These are phyloP conservation scores for Beauveria sp. DNA, from an alignment of 2,329 filamentous ascomycete species.

Conservation along the genomic window DNA sequence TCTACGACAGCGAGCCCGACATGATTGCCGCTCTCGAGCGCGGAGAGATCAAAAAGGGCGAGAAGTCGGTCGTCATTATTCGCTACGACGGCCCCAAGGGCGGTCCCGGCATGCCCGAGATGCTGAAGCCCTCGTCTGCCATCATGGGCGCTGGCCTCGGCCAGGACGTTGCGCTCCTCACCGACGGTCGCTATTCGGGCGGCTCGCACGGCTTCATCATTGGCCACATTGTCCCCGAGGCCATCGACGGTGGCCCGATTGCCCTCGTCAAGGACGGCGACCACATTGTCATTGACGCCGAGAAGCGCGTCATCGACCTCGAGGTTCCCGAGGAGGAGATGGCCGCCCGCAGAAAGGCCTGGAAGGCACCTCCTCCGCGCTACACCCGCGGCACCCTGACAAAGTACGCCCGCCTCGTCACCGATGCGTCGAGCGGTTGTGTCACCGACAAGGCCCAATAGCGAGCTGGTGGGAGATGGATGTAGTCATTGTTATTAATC, in stretches of 20 bases:
- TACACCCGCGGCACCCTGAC: constrained; percentile 58
- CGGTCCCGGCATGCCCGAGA: constrained; percentile 91
- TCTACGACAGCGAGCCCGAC: constrained; percentile 80
- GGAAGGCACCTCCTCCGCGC: constrained; percentile 53
- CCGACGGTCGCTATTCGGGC: constrained; percentile 70
- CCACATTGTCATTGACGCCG: constrained; percentile 72
- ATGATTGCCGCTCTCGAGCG: constrained; percentile 71
- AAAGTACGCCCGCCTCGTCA: constrained; percentile 59
- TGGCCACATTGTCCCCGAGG: constrained; percentile 81
- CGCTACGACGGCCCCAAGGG: constrained; percentile 92
- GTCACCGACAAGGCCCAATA: constrained; percentile 37
- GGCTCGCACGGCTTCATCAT: constrained; percentile 83
- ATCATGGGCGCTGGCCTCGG: constrained; percentile 86
- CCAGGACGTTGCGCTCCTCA: constrained; percentile 66
- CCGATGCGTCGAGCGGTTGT: constrained; percentile 51
- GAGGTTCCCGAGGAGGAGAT: constrained; percentile 61
- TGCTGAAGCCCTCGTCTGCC: constrained; percentile 84
- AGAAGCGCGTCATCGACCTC: constrained; percentile 61
- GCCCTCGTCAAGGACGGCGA: constrained; percentile 77
- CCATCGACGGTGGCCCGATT: constrained; percentile 78
- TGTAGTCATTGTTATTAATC: neutral
- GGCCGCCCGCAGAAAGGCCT: constrained; percentile 46
- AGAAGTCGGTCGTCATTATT: constrained; percentile 86
- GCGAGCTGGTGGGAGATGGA: too few relatives aligned
- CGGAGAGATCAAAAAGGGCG: constrained; percentile 72